These are phyloP conservation scores for Penicillium griseofulvum DNA, from an alignment of 2,329 filamentous ascomycete genomes.

Conservation along the genomic window DNA sequence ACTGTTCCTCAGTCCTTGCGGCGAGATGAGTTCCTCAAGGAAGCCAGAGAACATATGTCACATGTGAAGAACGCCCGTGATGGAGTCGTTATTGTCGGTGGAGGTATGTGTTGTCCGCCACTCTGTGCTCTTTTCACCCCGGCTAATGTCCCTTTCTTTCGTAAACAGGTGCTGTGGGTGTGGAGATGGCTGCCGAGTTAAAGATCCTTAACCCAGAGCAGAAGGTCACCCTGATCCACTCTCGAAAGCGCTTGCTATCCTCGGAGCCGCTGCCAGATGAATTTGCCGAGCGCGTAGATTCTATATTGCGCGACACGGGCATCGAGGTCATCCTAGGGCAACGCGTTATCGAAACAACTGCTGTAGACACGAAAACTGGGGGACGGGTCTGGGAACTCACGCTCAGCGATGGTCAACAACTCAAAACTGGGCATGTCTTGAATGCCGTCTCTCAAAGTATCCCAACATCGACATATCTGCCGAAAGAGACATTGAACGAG, in stretches of 20 bases:
- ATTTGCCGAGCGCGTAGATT: constrained; percentile 59
- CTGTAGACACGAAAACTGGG: constrained; percentile 13
- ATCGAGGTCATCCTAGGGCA: constrained; percentile 46
- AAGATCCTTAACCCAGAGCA: constrained; percentile 64
- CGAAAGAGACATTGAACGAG: constrained; percentile 56
- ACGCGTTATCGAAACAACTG: constrained; percentile 26
- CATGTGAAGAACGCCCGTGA: constrained; percentile 49
- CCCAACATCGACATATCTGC: constrained; percentile 64
- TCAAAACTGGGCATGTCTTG: constrained; percentile 64
- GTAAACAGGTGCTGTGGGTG: constrained; percentile 65
- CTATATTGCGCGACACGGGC: constrained; percentile 59
- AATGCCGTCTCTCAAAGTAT: constrained; percentile 65
- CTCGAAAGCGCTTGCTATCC: constrained; percentile 66
- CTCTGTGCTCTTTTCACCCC: too few species aligned
- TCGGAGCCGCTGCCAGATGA: constrained; percentile 69
- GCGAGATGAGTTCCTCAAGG: constrained; percentile 26
- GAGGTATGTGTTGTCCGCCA: constrained; percentile 43
- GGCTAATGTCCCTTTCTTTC: background rate
- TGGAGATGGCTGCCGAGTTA: constrained; percentile 78
- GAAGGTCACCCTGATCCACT: constrained; percentile 72
- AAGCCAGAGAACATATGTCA: constrained; percentile 20
- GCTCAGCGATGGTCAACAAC: constrained; percentile 59
- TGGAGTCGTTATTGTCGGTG: constrained; percentile 67
- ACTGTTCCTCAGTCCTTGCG: constrained; percentile 65
- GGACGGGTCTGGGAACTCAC: constrained; percentile 44